These are phyloP conservation scores for Ceratobasidium sp. DNA, from an alignment of 1,284 basidiomycete genomes.

Conservation along the genomic window DNA sequence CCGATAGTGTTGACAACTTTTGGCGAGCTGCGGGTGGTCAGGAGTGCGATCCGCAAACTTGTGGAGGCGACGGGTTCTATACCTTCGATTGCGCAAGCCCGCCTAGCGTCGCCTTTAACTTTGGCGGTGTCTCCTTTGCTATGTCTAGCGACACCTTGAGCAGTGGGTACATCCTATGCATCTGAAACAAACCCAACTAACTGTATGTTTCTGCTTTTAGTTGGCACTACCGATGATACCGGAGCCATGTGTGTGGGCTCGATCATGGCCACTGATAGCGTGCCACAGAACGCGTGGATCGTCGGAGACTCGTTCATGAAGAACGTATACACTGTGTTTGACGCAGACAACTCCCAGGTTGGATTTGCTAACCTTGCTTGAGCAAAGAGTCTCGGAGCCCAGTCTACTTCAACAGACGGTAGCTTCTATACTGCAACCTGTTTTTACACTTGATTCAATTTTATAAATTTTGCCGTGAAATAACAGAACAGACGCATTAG, in stretches of 20 bases:
- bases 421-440: too few relatives aligned
- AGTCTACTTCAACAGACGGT: too few relatives aligned
- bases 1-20: slow-evolving; percentile 43
- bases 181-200: background rate
- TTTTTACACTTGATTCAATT: too few relatives aligned
- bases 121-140: slow-evolving; percentile 45
- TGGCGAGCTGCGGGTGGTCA: slow-evolving; percentile 30
- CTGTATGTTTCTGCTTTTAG: background rate
- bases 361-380: slow-evolving; percentile 5
- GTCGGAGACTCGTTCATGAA: slow-evolving; percentile 75
- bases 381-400: too few relatives aligned
- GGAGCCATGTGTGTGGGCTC: slow-evolving; percentile 69
- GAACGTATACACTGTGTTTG: slow-evolving; percentile 36
- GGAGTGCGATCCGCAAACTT: background rate
- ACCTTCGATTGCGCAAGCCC: slow-evolving; percentile 47
- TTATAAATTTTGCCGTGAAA: too few relatives aligned
- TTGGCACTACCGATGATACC: slow-evolving; percentile 9
- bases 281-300: slow-evolving; percentile 56
- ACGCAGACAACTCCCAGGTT: slow-evolving; percentile 13
- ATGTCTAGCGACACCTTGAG: slow-evolving; percentile 79
- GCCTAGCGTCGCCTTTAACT: slow-evolving; percentile 47
- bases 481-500: too few relatives aligned
- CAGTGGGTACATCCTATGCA: slow-evolving; percentile 41
- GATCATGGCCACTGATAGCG: slow-evolving; percentile 72
- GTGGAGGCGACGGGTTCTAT: slow-evolving; percentile 10